Evolutionary conservation across 306 rosid species (phyloP).

Genomic region (Prunus dulcis): DNA sequence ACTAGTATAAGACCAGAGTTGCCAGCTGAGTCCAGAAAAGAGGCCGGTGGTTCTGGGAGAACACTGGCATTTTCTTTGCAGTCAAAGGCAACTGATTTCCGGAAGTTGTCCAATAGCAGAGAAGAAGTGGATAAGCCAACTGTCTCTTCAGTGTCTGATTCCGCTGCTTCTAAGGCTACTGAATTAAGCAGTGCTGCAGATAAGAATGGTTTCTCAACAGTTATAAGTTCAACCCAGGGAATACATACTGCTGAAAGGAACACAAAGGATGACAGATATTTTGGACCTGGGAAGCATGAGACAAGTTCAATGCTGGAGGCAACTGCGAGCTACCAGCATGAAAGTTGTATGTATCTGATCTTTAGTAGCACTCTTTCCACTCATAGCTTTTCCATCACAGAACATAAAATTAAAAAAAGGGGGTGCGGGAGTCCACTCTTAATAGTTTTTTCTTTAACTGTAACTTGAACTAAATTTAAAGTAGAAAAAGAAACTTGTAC

Average conservation of each 20-base stretch:
- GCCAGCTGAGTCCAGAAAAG: slow-evolving; percentile 75
- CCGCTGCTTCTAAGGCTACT: slow-evolving; percentile 45
- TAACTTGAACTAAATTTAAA: not conserved
- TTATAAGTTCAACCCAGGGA: slow-evolving; percentile 57
- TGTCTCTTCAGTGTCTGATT: slow-evolving; percentile 51
- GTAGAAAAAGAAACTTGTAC: not conserved
- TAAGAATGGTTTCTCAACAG: slow-evolving; percentile 50
- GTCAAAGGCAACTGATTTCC: slow-evolving; percentile 64
- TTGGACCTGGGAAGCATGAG: slow-evolving; percentile 45
- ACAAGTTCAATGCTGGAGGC: slow-evolving; percentile 34
- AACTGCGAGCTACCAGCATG: slow-evolving; percentile 33
- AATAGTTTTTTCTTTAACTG: not conserved
- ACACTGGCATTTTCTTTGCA: slow-evolving; percentile 57
- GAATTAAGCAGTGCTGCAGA: slow-evolving; percentile 52
- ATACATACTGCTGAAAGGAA: slow-evolving; percentile 40
- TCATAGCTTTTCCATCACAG: not conserved
- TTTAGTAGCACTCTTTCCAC: not conserved
- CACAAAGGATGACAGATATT: slow-evolving; percentile 35
- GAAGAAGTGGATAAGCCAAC: slow-evolving; percentile 73
- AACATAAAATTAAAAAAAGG: not conserved
- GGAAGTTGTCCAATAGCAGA: slow-evolving; percentile 49
- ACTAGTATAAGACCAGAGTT: slow-evolving; percentile 61
- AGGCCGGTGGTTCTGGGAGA: slow-evolving; percentile 63
- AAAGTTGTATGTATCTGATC: slow-evolving; percentile 36
- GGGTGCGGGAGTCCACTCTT: not conserved